These are phyloP conservation scores for Carpinus viminea DNA, from an alignment of 306 rosid genomes.

Conservation along the genomic window DNA sequence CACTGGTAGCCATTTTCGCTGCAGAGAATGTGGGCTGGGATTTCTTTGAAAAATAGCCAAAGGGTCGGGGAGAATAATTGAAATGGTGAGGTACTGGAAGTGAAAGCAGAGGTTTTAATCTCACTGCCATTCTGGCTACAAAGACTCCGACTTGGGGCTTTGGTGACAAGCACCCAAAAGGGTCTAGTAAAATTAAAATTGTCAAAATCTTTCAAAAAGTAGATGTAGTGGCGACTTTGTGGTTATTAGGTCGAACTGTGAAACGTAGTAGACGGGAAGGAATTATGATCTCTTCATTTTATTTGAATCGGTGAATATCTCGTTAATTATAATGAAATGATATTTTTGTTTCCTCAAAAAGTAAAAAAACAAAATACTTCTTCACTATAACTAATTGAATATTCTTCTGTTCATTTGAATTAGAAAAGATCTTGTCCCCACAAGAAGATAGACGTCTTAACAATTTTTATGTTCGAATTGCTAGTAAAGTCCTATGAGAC, in stretches of 20 bases:
- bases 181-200: neutral
- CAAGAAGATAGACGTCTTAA: too few species aligned
- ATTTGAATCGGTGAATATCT: too few species aligned
- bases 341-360: too few species aligned
- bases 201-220: neutral
- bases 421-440: too few species aligned
- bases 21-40: constrained; percentile 17
- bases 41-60: constrained; percentile 12
- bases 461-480: too few species aligned
- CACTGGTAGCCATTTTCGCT: constrained; percentile 42
- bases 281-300: too few species aligned
- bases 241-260: neutral
- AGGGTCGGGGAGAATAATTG: neutral
- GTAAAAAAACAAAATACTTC: too few species aligned
- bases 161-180: neutral
- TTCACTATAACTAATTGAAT: too few species aligned
- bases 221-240: neutral
- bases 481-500: too few species aligned
- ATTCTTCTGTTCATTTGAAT: too few species aligned
- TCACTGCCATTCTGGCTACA: constrained; percentile 21
- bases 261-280: too few species aligned
- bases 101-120: constrained; percentile 22
- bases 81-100: constrained; percentile 5
- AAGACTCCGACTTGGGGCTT: neutral
- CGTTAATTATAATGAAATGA: too few species aligned